Evolutionary conservation across 805 yeast genomes (phyloP), one percentile per base, ranked within the genome.

Genomic region (Pichia pseudocactophila): DNA sequence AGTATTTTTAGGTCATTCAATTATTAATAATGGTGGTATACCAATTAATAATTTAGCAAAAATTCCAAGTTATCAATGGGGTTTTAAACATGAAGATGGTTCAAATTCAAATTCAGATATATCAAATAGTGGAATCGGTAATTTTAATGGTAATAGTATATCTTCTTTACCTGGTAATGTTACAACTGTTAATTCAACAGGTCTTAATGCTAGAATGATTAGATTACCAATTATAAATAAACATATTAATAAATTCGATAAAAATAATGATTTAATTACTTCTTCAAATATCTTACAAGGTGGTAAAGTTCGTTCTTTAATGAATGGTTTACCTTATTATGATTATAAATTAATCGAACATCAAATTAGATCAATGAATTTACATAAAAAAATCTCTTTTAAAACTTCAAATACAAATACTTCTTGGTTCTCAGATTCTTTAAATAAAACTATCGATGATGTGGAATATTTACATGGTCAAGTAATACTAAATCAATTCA

Each of bases 381-480:
- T 49, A 42, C 45, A 54, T 44, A 53, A 65, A 62, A 51, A 61
- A 42, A 7, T 13, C 11, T 46, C 56, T 40, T 41, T 42, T 39
- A 55, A 58, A 55, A 37, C 49, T 17, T 35, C 61, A 7, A 40
- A 44, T 30, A 43, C 56, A 3, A 50, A 53, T 57, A 60, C 34
- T 58, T 55, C 63, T 1, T 50, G 51, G 40, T 58, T 58, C 31
- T 54, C 63, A 8, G 35, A 43, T 8, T 47, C 48, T 16, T 42
- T 55, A 35, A 53, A 57, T 56, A 53, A 65, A 48, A 58, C 66
- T 26, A 57, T 74, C 18, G 68, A 60, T 43, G 74, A 71, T 47
- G 53, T 73, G 28, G 78, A 74, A 47, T 69, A 70, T 48, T 47
- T 65, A 7, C 80, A 74, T 45, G 74, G 75, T 34, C 59, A 69